Base-by-base conservation (phyloP, 345 rosid species). In the Raphanus raphanistrum region DNA sequence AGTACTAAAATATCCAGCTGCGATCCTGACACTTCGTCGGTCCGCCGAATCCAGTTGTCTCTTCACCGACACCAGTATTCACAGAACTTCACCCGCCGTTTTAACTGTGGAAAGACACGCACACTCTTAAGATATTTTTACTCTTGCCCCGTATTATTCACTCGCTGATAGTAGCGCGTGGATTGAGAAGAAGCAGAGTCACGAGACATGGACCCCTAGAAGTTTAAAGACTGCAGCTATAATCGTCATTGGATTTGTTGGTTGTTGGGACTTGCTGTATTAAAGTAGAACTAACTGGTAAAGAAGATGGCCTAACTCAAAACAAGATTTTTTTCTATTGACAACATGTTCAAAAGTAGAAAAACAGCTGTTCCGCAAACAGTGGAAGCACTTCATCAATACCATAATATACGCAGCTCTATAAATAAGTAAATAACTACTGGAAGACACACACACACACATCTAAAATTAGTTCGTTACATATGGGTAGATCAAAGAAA, bases 41-140 rank as follows among this genome's bases (percentile, higher is more conserved):
- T 78, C 36, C 81, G 62, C 57, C 68, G 68, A 67, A 60, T 78
- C 74, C 33, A 66, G 54, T 67, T 73, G 81, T 65, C 78, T 50
- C 60, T 52, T 67, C 82, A 79, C 82, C 82, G 82, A 79, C 82
- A 66, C 59, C 66, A 52, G 2, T 12, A n/a, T 27, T 69, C 70
- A 1, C 29, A 29, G 28, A 6, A 36, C 8, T 9, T 29, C 11
- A 78, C 73, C 58, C 81, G 69, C 32, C 13, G 3, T 29, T 43
- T 27, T 43, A 33, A n/a, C 2, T 13, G 15, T 48, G 41, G 28
- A 36, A 36, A 26, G 54, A 31, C 62, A 72, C 69, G 69, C 68
- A 32, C 33, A n/a, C 5, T 26, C 3, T 11, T 26, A n/a, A 8
- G 2, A 35, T 29, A 16, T 17, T 15, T n/a, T 13, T 31, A 16